Conservation (phyloP, 495 filamentous ascomycete species). For the Arthonia radiata region DNA sequence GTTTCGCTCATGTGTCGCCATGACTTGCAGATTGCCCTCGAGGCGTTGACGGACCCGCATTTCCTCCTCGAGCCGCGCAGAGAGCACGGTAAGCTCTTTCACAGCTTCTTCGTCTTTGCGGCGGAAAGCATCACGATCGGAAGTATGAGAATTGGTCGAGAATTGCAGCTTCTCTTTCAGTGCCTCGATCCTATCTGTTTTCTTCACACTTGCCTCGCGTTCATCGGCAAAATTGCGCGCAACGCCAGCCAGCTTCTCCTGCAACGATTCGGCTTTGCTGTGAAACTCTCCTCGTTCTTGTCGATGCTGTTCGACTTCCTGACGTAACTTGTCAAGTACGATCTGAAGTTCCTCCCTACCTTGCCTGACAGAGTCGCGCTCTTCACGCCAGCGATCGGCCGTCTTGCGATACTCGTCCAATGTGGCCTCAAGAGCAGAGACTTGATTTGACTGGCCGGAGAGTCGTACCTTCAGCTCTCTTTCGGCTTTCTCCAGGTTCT, state of each 20-base stretch:
- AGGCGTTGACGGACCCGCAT: conserved; percentile 51
- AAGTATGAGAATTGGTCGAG: too few species aligned
- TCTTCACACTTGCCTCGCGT: conserved; percentile 46
- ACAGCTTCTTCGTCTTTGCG: too few species aligned
- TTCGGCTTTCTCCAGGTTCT: too few species aligned
- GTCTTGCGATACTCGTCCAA: conserved; percentile 37
- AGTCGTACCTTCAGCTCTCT: too few species aligned
- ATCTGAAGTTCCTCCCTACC: conserved; percentile 29
- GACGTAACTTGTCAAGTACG: conserved; percentile 38
- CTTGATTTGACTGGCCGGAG: too few species aligned
- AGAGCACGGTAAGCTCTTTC: too few species aligned
- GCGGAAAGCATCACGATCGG: too few species aligned
- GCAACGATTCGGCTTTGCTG: conserved; percentile 53
- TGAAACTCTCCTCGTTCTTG: conserved; percentile 53
- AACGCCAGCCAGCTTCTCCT: conserved; percentile 61
- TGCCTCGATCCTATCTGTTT: conserved; percentile 46
- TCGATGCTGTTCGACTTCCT: conserved; percentile 66
- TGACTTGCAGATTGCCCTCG: conserved; percentile 47
- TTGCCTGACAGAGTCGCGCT: conserved; percentile 25
- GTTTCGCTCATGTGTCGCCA: conserved; percentile 54
- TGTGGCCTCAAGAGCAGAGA: conserved; percentile 31
- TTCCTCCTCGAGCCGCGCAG: conserved; percentile 53
- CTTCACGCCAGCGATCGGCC: conserved; percentile 25
- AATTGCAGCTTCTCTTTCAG: conserved; percentile 54
- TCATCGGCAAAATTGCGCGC: conserved; percentile 54